Evolutionary conservation across 495 filamentous ascomycete species (phyloP).

Genomic region (Aspergillus funiculosus): DNA sequence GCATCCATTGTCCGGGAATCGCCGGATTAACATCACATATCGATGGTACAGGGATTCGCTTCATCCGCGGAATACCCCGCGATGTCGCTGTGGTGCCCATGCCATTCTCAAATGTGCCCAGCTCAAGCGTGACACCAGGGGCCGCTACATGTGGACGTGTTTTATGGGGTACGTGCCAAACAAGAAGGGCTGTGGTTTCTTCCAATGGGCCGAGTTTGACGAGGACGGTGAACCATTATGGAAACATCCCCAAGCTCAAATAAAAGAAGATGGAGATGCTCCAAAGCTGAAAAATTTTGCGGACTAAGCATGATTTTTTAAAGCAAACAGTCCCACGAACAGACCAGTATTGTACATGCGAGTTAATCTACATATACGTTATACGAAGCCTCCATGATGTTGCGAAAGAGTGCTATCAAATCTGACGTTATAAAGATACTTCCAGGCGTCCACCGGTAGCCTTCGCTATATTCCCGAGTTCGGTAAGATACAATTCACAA

Average conservation of each 20-base stretch:
- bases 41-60: constrained; percentile 73
- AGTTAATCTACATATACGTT: constrained; percentile 5
- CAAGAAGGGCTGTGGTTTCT: constrained; percentile 71
- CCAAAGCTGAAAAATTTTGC: constrained; percentile 31
- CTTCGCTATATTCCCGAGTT: no score
- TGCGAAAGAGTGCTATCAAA: background rate
- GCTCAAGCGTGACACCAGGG: constrained; percentile 64
- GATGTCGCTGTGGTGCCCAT: constrained; percentile 62
- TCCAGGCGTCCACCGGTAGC: no score
- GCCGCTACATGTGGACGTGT: constrained; percentile 94
- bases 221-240: constrained; percentile 77
- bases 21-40: constrained; percentile 90
- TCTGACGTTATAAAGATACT: background rate
- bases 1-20: constrained; percentile 73
- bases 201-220: constrained; percentile 86
- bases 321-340: background rate
- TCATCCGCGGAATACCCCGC: constrained; percentile 57
- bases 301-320: background rate
- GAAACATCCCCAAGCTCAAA: constrained; percentile 17
- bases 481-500: no score
- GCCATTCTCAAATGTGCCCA: constrained; percentile 74
- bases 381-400: background rate
- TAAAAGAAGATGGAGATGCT: constrained; percentile 19
- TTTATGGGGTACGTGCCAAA: constrained; percentile 70
- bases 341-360: constrained; percentile 5